These are phyloP conservation scores for Eucommia ulmoides DNA, from an alignment of 257 asterid species.

Conservation along the genomic window DNA sequence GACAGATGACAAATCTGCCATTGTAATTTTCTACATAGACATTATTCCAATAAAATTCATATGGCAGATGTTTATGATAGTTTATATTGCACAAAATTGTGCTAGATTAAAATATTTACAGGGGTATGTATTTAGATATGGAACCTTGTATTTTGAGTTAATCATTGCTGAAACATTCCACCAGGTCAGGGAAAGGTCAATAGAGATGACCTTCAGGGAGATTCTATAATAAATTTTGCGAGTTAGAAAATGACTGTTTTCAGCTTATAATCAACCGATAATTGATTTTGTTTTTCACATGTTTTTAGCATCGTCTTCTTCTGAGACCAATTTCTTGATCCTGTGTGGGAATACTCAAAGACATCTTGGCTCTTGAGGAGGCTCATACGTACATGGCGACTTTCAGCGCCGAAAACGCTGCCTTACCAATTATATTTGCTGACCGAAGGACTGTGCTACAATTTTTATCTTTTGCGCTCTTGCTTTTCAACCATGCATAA, in stretches of 20 bases:
- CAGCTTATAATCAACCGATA: neutral
- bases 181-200: too few relatives aligned
- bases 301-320: slow-evolving; percentile 5
- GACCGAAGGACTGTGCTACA: slow-evolving; percentile 7
- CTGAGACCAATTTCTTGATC: slow-evolving; percentile 10
- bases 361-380: slow-evolving; percentile 15
- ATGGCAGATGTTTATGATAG: too few relatives aligned
- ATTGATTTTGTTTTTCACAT: slow-evolving; percentile 5
- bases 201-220: too few relatives aligned
- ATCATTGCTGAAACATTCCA: too few relatives aligned
- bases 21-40: too few relatives aligned
- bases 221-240: too few relatives aligned
- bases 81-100: too few relatives aligned
- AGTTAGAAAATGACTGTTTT: too few relatives aligned
- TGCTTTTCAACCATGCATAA: slow-evolving; percentile 28
- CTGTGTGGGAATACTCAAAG: slow-evolving; percentile 10
- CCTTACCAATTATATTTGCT: slow-evolving; percentile 15
- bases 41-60: too few relatives aligned
- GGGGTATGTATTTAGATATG: too few relatives aligned
- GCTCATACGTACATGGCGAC: slow-evolving; percentile 13
- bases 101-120: neutral
- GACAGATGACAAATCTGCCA: too few relatives aligned
- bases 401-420: slow-evolving; percentile 8
- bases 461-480: slow-evolving; percentile 15
- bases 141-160: too few relatives aligned